Percentiles rank a stretch among this genome's conserved stretches.
phyloP scores from a whole-genome alignment of 2,329 filamentous ascomycete species.

The Fusarium camptoceras region DNA sequence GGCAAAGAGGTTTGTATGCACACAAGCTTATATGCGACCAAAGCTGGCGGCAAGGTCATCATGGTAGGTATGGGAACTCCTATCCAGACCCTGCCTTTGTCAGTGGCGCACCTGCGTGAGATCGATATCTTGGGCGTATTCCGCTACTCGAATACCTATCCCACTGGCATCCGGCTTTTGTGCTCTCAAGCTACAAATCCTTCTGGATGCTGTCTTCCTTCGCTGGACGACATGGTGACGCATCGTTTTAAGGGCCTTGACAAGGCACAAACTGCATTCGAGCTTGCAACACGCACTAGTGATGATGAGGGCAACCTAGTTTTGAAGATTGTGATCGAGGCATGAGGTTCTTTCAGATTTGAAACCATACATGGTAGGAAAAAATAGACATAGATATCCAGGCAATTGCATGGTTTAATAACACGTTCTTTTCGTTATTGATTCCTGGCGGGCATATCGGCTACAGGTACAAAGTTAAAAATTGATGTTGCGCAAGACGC shows the following conservation, averaged over 20 bases:
- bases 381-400: slow-evolving; percentile 40
- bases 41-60: slow-evolving; percentile 77
- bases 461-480: neutral
- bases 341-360: slow-evolving; percentile 48
- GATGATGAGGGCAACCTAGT: slow-evolving; percentile 77
- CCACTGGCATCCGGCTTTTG: slow-evolving; percentile 73
- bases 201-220: slow-evolving; percentile 64
- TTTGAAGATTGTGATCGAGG: slow-evolving; percentile 76
- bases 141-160: slow-evolving; percentile 81
- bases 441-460: neutral
- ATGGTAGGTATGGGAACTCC: slow-evolving; percentile 85
- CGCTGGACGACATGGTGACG: slow-evolving; percentile 78
- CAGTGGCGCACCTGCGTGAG: slow-evolving; percentile 77
- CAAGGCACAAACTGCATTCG: slow-evolving; percentile 72
- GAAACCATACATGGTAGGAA: slow-evolving; percentile 16
- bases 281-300: slow-evolving; percentile 74
- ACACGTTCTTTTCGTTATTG: neutral
- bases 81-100: slow-evolving; percentile 78
- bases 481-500: neutral
- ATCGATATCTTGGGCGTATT: slow-evolving; percentile 84
- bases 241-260: slow-evolving; percentile 76
- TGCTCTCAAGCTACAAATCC: slow-evolving; percentile 56
- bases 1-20: slow-evolving; percentile 81
- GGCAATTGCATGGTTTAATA: neutral
- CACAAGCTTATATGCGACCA: slow-evolving; percentile 77